phyloP scores from a whole-genome alignment of 495 filamentous ascomycete species.

The Hypomontagnella monticulosa region DNA sequence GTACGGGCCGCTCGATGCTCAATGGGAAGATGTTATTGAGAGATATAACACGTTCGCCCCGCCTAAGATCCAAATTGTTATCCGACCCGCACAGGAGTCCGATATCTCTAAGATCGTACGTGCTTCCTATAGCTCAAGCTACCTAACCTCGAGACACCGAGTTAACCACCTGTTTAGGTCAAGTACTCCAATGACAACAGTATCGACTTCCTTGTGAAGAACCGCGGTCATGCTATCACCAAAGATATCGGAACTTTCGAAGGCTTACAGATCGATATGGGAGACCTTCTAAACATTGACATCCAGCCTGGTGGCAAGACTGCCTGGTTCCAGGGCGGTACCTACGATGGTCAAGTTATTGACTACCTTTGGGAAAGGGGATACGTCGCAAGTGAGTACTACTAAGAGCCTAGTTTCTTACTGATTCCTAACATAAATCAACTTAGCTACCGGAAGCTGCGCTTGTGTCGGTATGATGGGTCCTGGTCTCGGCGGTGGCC shows the following conservation, averaged over 20 bases:
- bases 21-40: background rate
- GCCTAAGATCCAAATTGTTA: conserved; percentile 7
- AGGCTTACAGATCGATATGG: conserved; percentile 13
- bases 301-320: conserved; percentile 5
- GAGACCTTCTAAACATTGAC: conserved; percentile 2
- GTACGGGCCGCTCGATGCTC: background rate
- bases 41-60: background rate
- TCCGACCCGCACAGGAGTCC: conserved; percentile 2
- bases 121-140: background rate
- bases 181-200: conserved; percentile 10
- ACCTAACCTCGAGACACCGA: background rate
- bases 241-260: conserved; percentile 7
- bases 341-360: conserved; percentile 11
- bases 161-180: background rate
- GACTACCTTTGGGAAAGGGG: conserved; percentile 52
- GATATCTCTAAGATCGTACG: conserved; percentile 21
- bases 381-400: conserved; percentile 13
- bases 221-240: conserved; percentile 55
- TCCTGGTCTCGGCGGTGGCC: conserved; percentile 69
- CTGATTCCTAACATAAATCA: too few species aligned
- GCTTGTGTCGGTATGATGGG: conserved; percentile 65
- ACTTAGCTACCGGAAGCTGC: conserved; percentile 33
- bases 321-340: conserved; percentile 46
- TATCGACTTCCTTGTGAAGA: conserved; percentile 61
- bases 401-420: too few species aligned